These are phyloP conservation scores for Ophiostoma piceae DNA, from an alignment of 2,329 filamentous ascomycete species.

Conservation along the genomic window DNA sequence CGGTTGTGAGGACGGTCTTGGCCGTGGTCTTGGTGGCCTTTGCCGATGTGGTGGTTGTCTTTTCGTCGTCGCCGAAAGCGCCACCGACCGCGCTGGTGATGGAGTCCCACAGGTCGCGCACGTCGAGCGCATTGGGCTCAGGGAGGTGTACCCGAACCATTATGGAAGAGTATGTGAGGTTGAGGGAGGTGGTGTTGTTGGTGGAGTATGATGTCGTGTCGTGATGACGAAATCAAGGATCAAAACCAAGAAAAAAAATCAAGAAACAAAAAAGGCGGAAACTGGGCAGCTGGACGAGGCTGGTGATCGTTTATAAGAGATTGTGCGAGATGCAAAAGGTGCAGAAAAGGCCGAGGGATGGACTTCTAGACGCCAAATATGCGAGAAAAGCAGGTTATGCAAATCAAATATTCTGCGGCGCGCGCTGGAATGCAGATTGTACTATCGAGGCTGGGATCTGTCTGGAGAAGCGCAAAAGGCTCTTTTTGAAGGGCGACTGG, in stretches of 20 bases:
- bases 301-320: slow-evolving; percentile 14
- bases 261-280: slow-evolving; percentile 1
- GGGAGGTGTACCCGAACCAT: slow-evolving; percentile 13
- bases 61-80: slow-evolving; percentile 21
- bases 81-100: slow-evolving; percentile 26
- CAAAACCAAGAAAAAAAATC: neutral
- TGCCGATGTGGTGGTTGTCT: slow-evolving; percentile 12
- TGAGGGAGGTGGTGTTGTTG: slow-evolving; percentile 9
- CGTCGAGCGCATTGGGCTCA: slow-evolving; percentile 5
- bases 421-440: slow-evolving; percentile 21
- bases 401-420: slow-evolving; percentile 6
- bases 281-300: neutral
- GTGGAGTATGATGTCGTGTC: slow-evolving; percentile 6
- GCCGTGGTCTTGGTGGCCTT: slow-evolving; percentile 15
- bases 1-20: slow-evolving; percentile 17
- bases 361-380: neutral
- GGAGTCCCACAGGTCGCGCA: slow-evolving; percentile 23
- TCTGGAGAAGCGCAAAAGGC: slow-evolving; percentile 7
- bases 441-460: slow-evolving; percentile 5
- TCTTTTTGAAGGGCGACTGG: neutral
- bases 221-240: neutral
- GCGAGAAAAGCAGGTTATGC: neutral
- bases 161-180: neutral
- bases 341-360: neutral
- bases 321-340: neutral